Evolutionary conservation across 805 yeast species (phyloP).

Genomic region (Yamadazyma ubonensis): DNA sequence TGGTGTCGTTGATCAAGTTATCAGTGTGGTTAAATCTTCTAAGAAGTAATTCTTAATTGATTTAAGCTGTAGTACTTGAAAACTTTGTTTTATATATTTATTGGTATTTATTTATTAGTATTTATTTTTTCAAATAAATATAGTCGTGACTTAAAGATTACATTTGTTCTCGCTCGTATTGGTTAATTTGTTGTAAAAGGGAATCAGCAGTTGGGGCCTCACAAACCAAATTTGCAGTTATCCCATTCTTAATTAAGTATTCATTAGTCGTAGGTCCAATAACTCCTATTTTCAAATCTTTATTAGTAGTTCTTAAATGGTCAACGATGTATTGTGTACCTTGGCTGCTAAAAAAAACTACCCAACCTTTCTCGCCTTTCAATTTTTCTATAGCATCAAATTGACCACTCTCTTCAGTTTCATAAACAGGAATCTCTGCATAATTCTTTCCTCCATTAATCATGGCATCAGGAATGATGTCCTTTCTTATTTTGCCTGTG

Average conservation of each 20-base stretch:
- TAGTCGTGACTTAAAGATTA: constrained; percentile 1
- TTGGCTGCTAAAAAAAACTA: constrained; percentile 88
- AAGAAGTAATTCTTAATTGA: constrained; percentile 16
- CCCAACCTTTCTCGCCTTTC: constrained; percentile 48
- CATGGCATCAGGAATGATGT: constrained; percentile 70
- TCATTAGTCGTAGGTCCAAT: constrained; percentile 91
- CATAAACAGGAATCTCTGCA: constrained; percentile 65
- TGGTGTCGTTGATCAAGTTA: constrained; percentile 72
- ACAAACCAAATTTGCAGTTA: constrained; percentile 65
- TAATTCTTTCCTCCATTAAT: constrained; percentile 42
- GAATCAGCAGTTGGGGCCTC: constrained; percentile 68
- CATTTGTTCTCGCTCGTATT: constrained; percentile 6
- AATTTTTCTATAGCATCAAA: constrained; percentile 46
- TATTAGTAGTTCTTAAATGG: constrained; percentile 22
- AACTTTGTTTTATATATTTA: constrained; percentile 2
- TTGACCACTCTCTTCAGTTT: constrained; percentile 46
- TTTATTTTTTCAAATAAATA: constrained; percentile 5
- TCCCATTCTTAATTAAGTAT: constrained; percentile 51
- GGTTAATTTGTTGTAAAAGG: constrained; percentile 41
- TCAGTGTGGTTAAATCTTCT: constrained; percentile 56
- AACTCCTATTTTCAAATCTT: constrained; percentile 57
- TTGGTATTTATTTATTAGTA: constrained; percentile 6
- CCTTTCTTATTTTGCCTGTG: constrained; percentile 84
- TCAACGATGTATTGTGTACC: constrained; percentile 68
- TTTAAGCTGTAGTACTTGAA: too few relatives aligned